Percentiles rank a stretch among this genome's conserved stretches.
phyloP scores from a whole-genome alignment of 768 basidiomycete genomes.

The Psilocybe cyanescens region DNA sequence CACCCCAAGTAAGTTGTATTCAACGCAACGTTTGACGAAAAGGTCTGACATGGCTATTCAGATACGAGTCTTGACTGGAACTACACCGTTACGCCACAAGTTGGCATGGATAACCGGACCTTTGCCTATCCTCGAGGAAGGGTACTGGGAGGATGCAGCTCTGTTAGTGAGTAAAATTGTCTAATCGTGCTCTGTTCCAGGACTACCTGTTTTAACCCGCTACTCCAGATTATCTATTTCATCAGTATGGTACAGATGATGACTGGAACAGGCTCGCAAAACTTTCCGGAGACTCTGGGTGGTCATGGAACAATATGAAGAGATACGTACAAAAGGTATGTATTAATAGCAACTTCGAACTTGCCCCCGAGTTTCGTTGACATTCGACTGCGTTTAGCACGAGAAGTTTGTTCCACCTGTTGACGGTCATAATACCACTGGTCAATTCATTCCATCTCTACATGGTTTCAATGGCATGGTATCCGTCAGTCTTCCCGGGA shows the following conservation, averaged over 20 bases:
- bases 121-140: slow-evolving; percentile 35
- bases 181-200: not conserved
- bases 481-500: slow-evolving; percentile 27
- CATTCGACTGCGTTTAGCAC: not conserved
- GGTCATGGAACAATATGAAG: slow-evolving; percentile 39
- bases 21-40: not conserved
- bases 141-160: slow-evolving; percentile 35
- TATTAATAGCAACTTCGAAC: not conserved
- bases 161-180: slow-evolving; percentile 26
- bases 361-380: not conserved
- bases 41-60: not conserved
- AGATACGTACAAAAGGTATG: slow-evolving; percentile 32
- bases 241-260: slow-evolving; percentile 36
- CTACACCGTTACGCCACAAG: slow-evolving; percentile 34
- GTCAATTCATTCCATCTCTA: slow-evolving; percentile 35
- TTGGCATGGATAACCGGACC: slow-evolving; percentile 30
- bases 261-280: slow-evolving; percentile 39
- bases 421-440: slow-evolving; percentile 39
- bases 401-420: slow-evolving; percentile 26
- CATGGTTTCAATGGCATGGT: slow-evolving; percentile 34
- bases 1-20: slow-evolving; percentile 19
- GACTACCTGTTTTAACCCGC: too few species aligned
- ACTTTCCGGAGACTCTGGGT: slow-evolving; percentile 36
- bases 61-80: slow-evolving; percentile 35
- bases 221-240: slow-evolving; percentile 36